These are phyloP conservation scores for Middelhovenomyces tepae DNA, from an alignment of 805 yeast genomes.

Conservation along the genomic window DNA sequence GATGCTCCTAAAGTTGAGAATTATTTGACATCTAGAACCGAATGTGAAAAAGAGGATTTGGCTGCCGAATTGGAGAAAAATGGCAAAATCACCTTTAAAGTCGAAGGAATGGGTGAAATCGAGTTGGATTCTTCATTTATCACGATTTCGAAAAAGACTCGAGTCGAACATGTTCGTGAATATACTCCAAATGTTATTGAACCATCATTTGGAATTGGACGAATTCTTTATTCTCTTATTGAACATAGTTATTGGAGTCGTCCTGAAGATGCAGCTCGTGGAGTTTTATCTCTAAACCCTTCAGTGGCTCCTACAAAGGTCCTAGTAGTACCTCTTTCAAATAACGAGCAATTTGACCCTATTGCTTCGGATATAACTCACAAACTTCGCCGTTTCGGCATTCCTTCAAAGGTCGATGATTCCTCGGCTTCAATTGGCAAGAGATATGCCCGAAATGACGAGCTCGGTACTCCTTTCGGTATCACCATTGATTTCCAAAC, in stretches of 20 bases:
- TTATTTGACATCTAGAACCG: constrained; percentile 66
- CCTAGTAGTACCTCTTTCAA: constrained; percentile 85
- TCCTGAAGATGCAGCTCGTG: constrained; percentile 81
- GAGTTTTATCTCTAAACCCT: constrained; percentile 89
- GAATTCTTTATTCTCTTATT: constrained; percentile 84
- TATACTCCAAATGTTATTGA: constrained; percentile 95
- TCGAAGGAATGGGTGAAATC: constrained; percentile 55
- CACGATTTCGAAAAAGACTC: constrained; percentile 65
- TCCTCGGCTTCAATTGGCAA: constrained; percentile 96
- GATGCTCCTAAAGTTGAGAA: constrained; percentile 89
- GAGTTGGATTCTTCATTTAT: constrained; percentile 70
- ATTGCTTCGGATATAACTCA: constrained; percentile 61
- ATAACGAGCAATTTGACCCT: constrained; percentile 71
- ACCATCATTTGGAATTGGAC: constrained; percentile 98
- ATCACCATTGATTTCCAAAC: constrained; percentile 94
- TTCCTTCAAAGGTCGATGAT: constrained; percentile 94
- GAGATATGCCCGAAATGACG: constrained; percentile 97
- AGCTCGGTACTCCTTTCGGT: constrained; percentile 98
- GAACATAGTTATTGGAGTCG: constrained; percentile 96
- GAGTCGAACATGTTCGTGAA: constrained; percentile 87
- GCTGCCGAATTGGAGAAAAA: constrained; percentile 54
- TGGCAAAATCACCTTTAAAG: constrained; percentile 56
- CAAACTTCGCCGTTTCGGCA: constrained; percentile 65
- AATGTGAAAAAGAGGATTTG: constrained; percentile 74
- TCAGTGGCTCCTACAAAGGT: constrained; percentile 97